These are phyloP conservation scores for Venturiaceae sp. DNA, from an alignment of 2,329 filamentous ascomycete species.

Conservation along the genomic window DNA sequence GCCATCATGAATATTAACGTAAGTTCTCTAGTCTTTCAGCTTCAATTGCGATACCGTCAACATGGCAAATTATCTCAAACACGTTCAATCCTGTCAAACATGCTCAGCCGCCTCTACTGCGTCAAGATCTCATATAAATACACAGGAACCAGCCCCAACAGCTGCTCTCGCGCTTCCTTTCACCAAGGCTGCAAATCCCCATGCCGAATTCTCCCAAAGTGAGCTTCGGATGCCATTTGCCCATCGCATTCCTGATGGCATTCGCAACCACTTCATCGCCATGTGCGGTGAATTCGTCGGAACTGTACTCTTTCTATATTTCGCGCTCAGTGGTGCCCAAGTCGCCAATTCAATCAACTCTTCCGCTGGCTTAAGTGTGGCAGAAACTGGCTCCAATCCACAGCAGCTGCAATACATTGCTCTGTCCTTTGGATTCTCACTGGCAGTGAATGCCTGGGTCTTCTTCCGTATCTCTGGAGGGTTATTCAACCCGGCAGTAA, in stretches of 20 bases:
- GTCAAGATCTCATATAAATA: too few relatives aligned
- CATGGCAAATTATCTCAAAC: neutral
- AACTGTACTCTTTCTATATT: conserved; percentile 8
- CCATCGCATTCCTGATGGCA: neutral
- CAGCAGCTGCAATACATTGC: conserved; percentile 17
- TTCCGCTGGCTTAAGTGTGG: conserved; percentile 11
- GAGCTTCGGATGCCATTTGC: neutral
- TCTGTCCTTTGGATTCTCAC: conserved; percentile 15
- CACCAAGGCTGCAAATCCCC: conserved; percentile 5
- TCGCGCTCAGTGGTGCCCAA: conserved; percentile 7
- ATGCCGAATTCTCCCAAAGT: neutral
- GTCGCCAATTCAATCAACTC: conserved; percentile 5
- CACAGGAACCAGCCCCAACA: conserved; percentile 1
- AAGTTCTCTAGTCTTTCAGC: neutral
- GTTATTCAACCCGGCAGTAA: conserved; percentile 21
- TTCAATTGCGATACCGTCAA: neutral
- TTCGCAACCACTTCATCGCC: conserved; percentile 7
- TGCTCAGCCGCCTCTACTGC: too few relatives aligned
- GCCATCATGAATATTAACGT: neutral
- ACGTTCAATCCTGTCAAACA: too few relatives aligned
- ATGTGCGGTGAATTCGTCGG: conserved; percentile 8
- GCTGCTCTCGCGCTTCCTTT: neutral
- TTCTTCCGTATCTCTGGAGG: conserved; percentile 8
- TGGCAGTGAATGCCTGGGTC: conserved; percentile 8
- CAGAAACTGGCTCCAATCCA: conserved; percentile 2